Conservation (phyloP, 2,329 filamentous ascomycete species). For the Stagonosporopsis cucurbitacearum region DNA sequence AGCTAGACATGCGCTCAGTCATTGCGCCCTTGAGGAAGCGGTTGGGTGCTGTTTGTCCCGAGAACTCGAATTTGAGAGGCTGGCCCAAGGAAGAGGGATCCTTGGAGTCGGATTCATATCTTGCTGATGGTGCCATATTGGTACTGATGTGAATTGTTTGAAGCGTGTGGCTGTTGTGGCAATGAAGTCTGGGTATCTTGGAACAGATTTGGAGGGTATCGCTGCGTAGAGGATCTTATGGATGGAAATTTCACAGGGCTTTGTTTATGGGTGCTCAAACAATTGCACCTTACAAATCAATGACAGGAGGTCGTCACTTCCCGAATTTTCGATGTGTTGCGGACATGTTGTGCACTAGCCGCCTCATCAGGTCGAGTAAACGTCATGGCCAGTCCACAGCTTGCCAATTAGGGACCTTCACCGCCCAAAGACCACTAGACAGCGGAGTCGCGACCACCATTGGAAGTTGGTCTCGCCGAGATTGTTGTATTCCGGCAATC, state of each 20-base stretch:
- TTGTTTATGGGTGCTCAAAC: neutral
- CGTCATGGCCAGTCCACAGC: constrained; percentile 12
- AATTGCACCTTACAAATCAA: constrained; percentile 19
- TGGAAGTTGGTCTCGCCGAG: constrained; percentile 12
- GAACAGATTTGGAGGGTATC: neutral
- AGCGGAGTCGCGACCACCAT: constrained; percentile 2
- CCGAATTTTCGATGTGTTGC: constrained; percentile 16
- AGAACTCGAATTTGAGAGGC: constrained; percentile 56
- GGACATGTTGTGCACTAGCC: neutral
- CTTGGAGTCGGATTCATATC: constrained; percentile 52
- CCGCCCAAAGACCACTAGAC: neutral
- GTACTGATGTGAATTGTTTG: neutral
- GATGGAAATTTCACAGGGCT: neutral
- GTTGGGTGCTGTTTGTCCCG: constrained; percentile 64
- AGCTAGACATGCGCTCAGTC: constrained; percentile 69
- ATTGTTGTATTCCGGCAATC: constrained; percentile 7
- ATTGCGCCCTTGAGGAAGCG: constrained; percentile 73
- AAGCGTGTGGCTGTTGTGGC: neutral
- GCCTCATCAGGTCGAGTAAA: constrained; percentile 1
- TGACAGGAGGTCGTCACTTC: constrained; percentile 5
- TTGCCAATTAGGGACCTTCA: constrained; percentile 9
- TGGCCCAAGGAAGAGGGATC: constrained; percentile 51
- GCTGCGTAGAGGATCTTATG: too few relatives aligned
- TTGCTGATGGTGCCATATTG: constrained; percentile 46
- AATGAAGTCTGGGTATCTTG: constrained; percentile 3